Conservation (phyloP, 1,139 yeast species). For the Taiozyma sp. region DNA sequence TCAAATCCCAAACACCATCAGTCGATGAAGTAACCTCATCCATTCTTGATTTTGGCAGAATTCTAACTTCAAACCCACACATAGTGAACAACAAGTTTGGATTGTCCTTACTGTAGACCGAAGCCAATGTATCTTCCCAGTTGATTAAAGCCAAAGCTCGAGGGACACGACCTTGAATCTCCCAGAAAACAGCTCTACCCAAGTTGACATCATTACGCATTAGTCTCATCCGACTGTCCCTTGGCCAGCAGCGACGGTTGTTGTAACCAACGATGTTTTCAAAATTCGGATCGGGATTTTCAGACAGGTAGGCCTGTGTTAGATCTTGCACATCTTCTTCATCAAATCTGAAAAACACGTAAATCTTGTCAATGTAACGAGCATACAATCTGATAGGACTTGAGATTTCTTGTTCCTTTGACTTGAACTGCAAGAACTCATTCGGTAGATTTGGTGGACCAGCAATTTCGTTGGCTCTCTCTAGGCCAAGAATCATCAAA, state of each 20-base stretch:
- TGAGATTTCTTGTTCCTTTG: conserved; percentile 50
- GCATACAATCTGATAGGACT: conserved; percentile 80
- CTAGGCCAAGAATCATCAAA: conserved; percentile 75
- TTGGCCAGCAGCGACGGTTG: conserved; percentile 92
- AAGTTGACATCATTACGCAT: conserved; percentile 90
- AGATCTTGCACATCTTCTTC: conserved; percentile 72
- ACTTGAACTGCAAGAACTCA: conserved; percentile 69
- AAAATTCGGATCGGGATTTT: conserved; percentile 89
- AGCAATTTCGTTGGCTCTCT: conserved; percentile 84
- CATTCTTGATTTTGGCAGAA: conserved; percentile 68
- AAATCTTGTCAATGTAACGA: conserved; percentile 79
- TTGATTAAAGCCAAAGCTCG: conserved; percentile 62
- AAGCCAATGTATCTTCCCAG: conserved; percentile 82
- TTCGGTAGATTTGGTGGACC: conserved; percentile 74
- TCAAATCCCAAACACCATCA: conserved; percentile 92
- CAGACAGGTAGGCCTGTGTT: conserved; percentile 69
- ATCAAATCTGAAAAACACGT: conserved; percentile 72
- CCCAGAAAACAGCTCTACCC: conserved; percentile 94
- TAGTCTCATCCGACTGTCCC: conserved; percentile 85
- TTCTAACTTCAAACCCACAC: conserved; percentile 94
- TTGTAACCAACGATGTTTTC: conserved; percentile 86
- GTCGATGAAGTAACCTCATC: conserved; percentile 44
- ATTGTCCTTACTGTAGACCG: conserved; percentile 88
- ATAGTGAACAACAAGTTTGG: conserved; percentile 84
- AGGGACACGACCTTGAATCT: conserved; percentile 76